These are phyloP conservation scores for Anaeromyces robustus DNA, from an alignment of 192 early-diverging fungal genomes.

Conservation along the genomic window DNA sequence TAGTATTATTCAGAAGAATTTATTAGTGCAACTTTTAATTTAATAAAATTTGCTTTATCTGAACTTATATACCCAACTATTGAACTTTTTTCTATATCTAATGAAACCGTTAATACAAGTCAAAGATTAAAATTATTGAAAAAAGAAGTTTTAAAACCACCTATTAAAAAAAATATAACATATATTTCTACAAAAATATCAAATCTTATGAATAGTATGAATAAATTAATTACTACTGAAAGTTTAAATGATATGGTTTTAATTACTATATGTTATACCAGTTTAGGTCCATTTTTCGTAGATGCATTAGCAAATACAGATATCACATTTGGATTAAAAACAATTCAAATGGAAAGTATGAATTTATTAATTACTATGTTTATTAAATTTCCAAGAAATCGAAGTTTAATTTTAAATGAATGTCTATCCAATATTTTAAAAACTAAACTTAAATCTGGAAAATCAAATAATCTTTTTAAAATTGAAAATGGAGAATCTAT, in stretches of 20 bases:
- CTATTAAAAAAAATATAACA: background rate
- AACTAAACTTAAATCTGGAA: background rate
- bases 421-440: background rate
- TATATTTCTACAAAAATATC: background rate
- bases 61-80: background rate
- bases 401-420: background rate
- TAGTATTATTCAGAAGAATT: background rate
- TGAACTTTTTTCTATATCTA: background rate
- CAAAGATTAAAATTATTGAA: background rate
- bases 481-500: constrained; percentile 45
- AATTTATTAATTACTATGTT: background rate
- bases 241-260: background rate
- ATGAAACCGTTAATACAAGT: background rate
- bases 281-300: background rate
- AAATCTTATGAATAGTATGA: background rate
- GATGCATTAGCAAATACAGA: background rate
- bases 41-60: background rate
- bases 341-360: background rate
- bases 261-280: background rate
- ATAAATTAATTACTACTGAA: background rate
- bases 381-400: background rate
- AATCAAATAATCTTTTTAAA: constrained; percentile 6
- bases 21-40: background rate
- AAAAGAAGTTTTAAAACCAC: background rate
- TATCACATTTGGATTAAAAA: background rate